Evolutionary conservation across 2,329 filamentous ascomycete genomes (phyloP).

Genomic region (Lasiodiplodia sp.): DNA sequence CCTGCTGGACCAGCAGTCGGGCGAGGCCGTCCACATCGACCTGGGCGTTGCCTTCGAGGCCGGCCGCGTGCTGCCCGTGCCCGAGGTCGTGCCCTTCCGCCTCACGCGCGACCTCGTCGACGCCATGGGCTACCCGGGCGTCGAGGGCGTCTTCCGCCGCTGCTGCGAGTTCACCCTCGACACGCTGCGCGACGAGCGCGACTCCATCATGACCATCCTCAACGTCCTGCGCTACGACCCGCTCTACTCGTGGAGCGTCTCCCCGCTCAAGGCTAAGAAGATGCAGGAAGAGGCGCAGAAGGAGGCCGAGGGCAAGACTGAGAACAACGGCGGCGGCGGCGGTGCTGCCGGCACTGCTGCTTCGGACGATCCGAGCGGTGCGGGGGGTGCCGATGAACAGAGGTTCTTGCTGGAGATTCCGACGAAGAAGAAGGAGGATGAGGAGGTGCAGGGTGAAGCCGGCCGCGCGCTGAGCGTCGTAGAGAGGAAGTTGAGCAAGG

Average conservation of each 20-base stretch:
- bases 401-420: conserved; percentile 23
- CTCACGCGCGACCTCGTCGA: conserved; percentile 94
- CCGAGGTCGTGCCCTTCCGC: conserved; percentile 94
- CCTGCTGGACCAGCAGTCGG: conserved; percentile 84
- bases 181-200: conserved; percentile 90
- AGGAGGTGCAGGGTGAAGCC: conserved; percentile 75
- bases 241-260: conserved; percentile 93
- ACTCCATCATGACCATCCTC: conserved; percentile 97
- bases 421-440: conserved; percentile 47
- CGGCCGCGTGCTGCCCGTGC: conserved; percentile 91
- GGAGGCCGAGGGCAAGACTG: conserved; percentile 35
- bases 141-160: conserved; percentile 95
- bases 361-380: conserved; percentile 37
- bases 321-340: conserved; percentile 33
- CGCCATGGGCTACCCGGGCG: conserved; percentile 94
- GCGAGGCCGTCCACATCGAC: conserved; percentile 96
- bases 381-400: not conserved
- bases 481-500: conserved; percentile 94
- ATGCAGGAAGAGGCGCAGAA: conserved; percentile 71
- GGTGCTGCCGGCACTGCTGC: conserved; percentile 37
- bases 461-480: conserved; percentile 92
- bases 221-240: conserved; percentile 99
- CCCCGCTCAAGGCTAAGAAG: conserved; percentile 69
- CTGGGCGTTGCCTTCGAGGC: conserved; percentile 97
- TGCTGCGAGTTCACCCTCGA: conserved; percentile 98